Conservation (phyloP, 2,329 filamentous ascomycete species). For the Cladosporium phlei region DNA sequence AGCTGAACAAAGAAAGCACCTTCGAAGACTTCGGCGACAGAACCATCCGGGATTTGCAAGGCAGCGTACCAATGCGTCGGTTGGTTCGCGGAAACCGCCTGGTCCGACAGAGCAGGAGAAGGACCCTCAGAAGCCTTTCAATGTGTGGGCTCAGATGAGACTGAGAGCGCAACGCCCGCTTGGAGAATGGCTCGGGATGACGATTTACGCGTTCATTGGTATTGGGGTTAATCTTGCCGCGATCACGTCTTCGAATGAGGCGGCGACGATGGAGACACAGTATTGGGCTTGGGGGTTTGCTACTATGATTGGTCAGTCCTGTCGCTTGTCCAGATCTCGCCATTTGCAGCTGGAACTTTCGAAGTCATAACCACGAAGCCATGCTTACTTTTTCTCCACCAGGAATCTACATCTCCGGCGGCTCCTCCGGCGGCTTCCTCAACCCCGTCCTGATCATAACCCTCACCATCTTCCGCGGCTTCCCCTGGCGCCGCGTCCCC, state of each 20-base stretch:
- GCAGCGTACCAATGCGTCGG: not conserved
- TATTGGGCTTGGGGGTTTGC: conserved; percentile 49
- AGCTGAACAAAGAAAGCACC: conserved; percentile 5
- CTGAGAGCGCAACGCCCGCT: conserved; percentile 54
- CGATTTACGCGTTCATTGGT: conserved; percentile 21
- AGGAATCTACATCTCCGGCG: conserved; percentile 38
- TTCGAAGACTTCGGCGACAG: not conserved
- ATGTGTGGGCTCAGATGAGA: conserved; percentile 52
- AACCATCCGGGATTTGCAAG: not conserved
- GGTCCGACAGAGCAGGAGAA: not conserved
- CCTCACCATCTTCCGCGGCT: conserved; percentile 51
- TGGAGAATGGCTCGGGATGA: conserved; percentile 55
- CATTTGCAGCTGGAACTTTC: too few relatives aligned
- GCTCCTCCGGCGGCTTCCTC: conserved; percentile 43
- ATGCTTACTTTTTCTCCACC: conserved; percentile 15
- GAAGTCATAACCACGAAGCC: too few relatives aligned
- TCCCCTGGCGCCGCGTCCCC: conserved; percentile 55
- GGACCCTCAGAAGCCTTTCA: conserved; percentile 21
- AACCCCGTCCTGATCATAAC: conserved; percentile 35
- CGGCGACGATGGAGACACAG: conserved; percentile 20
- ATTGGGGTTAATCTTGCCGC: conserved; percentile 29
- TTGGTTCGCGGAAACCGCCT: not conserved
- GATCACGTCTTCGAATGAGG: conserved; percentile 36
- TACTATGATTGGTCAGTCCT: conserved; percentile 38
- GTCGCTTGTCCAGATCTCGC: too few relatives aligned